Percentiles rank a stretch among this genome's conserved stretches.
These are phyloP conservation scores for Aureobasidium sp. DNA, from an alignment of 2,329 filamentous ascomycete species.

Conservation along the genomic window DNA sequence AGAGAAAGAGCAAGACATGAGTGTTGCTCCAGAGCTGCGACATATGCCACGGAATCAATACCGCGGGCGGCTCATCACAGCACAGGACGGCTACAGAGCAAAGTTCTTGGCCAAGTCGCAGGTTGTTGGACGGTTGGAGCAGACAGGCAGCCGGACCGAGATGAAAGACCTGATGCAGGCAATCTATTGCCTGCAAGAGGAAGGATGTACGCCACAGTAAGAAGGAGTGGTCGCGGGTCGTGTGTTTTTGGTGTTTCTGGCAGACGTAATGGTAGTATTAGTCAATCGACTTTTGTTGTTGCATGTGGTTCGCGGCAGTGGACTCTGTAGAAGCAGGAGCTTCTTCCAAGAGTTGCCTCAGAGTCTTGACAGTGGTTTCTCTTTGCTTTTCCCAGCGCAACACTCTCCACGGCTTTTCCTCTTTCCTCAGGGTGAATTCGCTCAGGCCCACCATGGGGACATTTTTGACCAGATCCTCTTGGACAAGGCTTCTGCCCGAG, in stretches of 20 bases:
- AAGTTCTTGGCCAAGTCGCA: constrained; percentile 20
- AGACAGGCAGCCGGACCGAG: constrained; percentile 15
- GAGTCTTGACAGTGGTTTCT: constrained; percentile 23
- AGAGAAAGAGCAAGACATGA: constrained; percentile 10
- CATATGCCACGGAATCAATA: constrained; percentile 10
- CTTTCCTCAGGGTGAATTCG: constrained; percentile 29
- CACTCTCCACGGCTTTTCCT: constrained; percentile 27
- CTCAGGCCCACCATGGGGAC: constrained; percentile 35
- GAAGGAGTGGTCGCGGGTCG: too few species aligned
- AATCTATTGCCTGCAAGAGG: neutral
- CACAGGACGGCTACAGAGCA: constrained; percentile 21
- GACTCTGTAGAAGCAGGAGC: neutral
- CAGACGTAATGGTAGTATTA: neutral
- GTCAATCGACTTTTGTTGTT: neutral
- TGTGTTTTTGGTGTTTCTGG: neutral
- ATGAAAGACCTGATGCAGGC: neutral
- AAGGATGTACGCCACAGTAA: neutral
- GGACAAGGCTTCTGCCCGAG: constrained; percentile 19
- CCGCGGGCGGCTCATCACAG: constrained; percentile 8
- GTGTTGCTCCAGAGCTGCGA: constrained; percentile 5
- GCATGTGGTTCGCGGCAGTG: neutral
- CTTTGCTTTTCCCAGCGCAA: constrained; percentile 21
- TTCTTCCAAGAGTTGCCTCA: constrained; percentile 26
- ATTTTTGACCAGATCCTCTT: constrained; percentile 29
- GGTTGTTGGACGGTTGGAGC: constrained; percentile 6